Conservation (phyloP, 2,329 filamentous ascomycete species). For the Gremmenia infestans region DNA sequence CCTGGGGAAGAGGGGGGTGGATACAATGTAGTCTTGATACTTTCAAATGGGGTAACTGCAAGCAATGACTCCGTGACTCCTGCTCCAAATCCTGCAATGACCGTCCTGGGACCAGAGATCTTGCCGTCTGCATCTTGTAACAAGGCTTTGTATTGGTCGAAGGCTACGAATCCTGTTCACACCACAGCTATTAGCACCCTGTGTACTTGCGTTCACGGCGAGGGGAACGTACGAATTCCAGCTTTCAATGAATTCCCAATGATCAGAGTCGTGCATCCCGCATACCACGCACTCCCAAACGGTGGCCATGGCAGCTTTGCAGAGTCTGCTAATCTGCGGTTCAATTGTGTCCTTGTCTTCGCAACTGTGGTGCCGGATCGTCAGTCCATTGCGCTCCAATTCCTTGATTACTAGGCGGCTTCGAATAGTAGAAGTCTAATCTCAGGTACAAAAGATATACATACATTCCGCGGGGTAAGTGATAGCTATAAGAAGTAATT, state of each 20-base stretch:
- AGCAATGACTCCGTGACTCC: constrained; percentile 90
- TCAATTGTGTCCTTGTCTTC: constrained; percentile 92
- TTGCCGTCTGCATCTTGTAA: constrained; percentile 81
- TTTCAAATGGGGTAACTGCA: constrained; percentile 94
- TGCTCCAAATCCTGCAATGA: constrained; percentile 89
- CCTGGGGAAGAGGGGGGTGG: neutral
- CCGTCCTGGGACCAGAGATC: constrained; percentile 83
- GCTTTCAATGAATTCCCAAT: constrained; percentile 97
- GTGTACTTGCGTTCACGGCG: neutral
- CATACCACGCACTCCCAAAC: constrained; percentile 94
- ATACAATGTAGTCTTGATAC: constrained; percentile 92
- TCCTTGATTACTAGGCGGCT: neutral
- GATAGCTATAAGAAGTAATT: constrained; percentile 51
- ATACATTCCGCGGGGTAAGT: constrained; percentile 92
- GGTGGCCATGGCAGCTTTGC: constrained; percentile 93
- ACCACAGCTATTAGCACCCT: neutral
- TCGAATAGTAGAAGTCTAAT: neutral
- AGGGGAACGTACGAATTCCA: constrained; percentile 67
- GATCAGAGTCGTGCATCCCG: constrained; percentile 93
- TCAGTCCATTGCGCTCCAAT: neutral
- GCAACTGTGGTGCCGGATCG: constrained; percentile 47
- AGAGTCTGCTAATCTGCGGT: constrained; percentile 71
- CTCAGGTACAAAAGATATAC: constrained; percentile 23
- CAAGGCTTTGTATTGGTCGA: constrained; percentile 86
- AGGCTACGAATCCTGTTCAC: constrained; percentile 76